A percentile compares a stretch with the other conserved stretches of the same genome.
Conservation (phyloP, 331 rosid genomes). For the Prunus yedoensis region DNA sequence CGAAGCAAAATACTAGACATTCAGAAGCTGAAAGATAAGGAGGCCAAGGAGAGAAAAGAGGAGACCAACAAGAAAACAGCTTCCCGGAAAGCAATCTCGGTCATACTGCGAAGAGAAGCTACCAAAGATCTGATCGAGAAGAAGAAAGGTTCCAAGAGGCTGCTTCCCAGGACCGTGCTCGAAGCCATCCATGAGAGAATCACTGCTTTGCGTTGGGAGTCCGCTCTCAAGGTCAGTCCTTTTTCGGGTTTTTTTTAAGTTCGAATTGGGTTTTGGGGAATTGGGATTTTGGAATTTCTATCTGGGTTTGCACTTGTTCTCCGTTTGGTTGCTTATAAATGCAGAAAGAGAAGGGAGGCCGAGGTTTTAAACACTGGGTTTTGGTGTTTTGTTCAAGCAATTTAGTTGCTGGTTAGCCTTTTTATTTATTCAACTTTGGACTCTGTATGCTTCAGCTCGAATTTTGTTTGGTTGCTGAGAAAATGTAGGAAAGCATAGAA, state of each 20-base stretch:
- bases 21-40: conserved; percentile 49
- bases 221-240: conserved; percentile 76
- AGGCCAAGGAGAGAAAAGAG: conserved; percentile 70
- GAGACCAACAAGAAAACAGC: conserved; percentile 64
- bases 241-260: no score
- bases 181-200: conserved; percentile 87
- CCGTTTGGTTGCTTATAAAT: background rate
- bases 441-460: background rate
- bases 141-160: conserved; percentile 79
- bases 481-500: background rate
- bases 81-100: conserved; percentile 82
- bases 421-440: background rate
- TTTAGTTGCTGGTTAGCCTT: background rate
- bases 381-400: no score
- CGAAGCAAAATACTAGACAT: conserved; percentile 33
- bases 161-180: conserved; percentile 79
- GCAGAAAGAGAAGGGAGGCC: background rate
- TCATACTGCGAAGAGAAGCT: conserved; percentile 81
- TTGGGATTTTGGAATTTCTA: conserved; percentile 4
- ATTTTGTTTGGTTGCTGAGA: background rate
- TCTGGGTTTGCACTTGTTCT: background rate
- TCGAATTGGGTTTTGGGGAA: background rate
- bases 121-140: conserved; percentile 78
- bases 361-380: background rate
- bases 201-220: conserved; percentile 81